A percentile compares a stretch with the other conserved stretches of the same genome.
Evolutionary conservation across 2,329 filamentous ascomycete species (phyloP).

Genomic region (Hirsutella minnesotensis): DNA sequence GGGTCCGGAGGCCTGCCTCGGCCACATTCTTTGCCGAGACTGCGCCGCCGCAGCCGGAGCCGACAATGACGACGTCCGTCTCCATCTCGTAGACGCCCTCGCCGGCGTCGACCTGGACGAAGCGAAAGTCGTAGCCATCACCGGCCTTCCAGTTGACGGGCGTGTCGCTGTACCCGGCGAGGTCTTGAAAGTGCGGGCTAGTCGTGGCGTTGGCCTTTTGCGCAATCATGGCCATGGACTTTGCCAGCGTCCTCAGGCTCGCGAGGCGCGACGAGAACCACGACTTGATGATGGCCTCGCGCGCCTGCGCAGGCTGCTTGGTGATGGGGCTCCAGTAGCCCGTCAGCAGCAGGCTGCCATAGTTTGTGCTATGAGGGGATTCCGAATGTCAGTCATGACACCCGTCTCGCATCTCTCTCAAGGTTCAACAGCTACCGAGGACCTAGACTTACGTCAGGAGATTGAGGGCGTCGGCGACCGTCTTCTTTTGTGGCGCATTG

Average conservation of each 20-base stretch:
- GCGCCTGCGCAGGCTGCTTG: slow-evolving; percentile 45
- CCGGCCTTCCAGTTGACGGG: slow-evolving; percentile 38
- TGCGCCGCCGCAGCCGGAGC: slow-evolving; percentile 75
- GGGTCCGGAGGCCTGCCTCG: slow-evolving; percentile 60
- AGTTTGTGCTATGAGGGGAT: slow-evolving; percentile 37
- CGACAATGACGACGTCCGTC: slow-evolving; percentile 75
- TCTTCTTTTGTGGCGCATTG: slow-evolving; percentile 20
- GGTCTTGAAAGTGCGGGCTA: slow-evolving; percentile 38
- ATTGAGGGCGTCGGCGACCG: slow-evolving; percentile 26
- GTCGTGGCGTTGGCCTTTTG: slow-evolving; percentile 44
- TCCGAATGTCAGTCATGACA: too few relatives aligned
- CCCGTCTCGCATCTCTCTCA: background rate
- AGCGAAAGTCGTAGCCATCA: slow-evolving; percentile 43
- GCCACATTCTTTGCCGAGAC: slow-evolving; percentile 73
- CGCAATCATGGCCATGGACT: slow-evolving; percentile 40
- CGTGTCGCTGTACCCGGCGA: slow-evolving; percentile 46
- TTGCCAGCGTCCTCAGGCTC: slow-evolving; percentile 41
- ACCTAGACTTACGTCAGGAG: slow-evolving; percentile 30
- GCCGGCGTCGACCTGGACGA: slow-evolving; percentile 41
- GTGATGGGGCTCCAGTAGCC: slow-evolving; percentile 53
- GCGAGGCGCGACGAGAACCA: slow-evolving; percentile 50
- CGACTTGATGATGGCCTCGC: slow-evolving; percentile 48
- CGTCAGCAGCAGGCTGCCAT: slow-evolving; percentile 54
- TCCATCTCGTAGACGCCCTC: slow-evolving; percentile 47
- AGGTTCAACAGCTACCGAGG: background rate